Conservation (phyloP, 371 early-diverging fungal species). For the Mucor saturninus region DNA sequence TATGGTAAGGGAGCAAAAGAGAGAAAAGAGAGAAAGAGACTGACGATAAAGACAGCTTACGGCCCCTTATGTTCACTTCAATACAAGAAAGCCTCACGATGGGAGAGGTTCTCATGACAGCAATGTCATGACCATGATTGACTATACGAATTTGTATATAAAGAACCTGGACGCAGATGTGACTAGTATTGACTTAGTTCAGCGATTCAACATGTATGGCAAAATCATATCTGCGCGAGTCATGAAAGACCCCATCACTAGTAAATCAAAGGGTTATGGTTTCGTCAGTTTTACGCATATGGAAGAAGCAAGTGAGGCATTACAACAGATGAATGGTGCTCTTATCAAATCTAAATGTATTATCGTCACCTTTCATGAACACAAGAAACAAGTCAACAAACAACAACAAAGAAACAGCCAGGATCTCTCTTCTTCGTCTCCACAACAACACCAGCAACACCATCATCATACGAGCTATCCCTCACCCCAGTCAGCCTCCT, state of each 20-base stretch:
- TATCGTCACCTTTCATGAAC: slow-evolving; percentile 51
- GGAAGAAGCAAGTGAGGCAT: slow-evolving; percentile 47
- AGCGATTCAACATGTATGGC: slow-evolving; percentile 45
- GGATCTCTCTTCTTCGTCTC: background rate
- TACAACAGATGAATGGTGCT: slow-evolving; percentile 43
- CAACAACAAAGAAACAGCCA: slow-evolving; percentile 9
- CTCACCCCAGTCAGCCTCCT: slow-evolving; percentile 3
- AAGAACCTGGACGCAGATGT: slow-evolving; percentile 51
- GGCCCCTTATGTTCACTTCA: slow-evolving; percentile 30
- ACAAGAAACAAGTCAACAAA: slow-evolving; percentile 35
- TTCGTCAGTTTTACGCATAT: slow-evolving; percentile 59
- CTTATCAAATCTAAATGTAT: slow-evolving; percentile 36
- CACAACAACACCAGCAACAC: slow-evolving; percentile 12
- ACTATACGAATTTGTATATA: slow-evolving; percentile 51
- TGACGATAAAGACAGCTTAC: slow-evolving; percentile 21
- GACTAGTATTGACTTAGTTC: slow-evolving; percentile 48
- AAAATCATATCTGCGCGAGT: slow-evolving; percentile 61
- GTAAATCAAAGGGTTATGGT: slow-evolving; percentile 89
- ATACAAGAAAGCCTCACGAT: slow-evolving; percentile 3
- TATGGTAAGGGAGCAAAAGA: slow-evolving; percentile 3
- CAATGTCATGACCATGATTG: slow-evolving; percentile 26
- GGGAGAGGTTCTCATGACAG: background rate
- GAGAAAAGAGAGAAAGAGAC: background rate
- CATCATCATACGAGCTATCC: slow-evolving; percentile 5
- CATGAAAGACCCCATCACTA: slow-evolving; percentile 82